Evolutionary conservation across 1,284 basidiomycete genomes (phyloP), one percentile per base, ranked within the genome.

Genomic region (Flammula alnicola): DNA sequence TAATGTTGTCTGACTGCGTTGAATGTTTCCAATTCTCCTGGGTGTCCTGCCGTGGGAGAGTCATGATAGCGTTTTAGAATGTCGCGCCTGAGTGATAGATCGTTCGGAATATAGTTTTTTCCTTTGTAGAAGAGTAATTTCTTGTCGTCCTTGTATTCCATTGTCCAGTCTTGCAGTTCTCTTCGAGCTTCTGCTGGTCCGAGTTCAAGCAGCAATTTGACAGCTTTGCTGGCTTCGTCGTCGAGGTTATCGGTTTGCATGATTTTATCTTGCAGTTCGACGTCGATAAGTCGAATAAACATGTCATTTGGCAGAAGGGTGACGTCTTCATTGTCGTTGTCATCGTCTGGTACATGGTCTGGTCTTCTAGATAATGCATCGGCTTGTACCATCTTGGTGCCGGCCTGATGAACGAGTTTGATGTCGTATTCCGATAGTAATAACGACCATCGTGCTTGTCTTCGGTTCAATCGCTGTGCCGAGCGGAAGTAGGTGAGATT

Each of bases 391-490:
- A 69, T 71, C 10, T 56, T 44, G n/a, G 53, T 55, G 5, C 78
- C 75, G 0, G 75, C 71, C 1, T 57, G 54, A 49, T 78, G 74
- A 0, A 59, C 42, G 1, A 81, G 60, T 0, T 43, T 47, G 47
- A 71, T 71, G 36, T 75, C 54, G 52, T 67, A 78, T 9, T 63
- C 30, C 0, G 67, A 51, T 0, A 82, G 53, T n/a, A 7, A 49
- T 0, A 68, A 43, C 0, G 55, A 55, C 79, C 77, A 83, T 9
- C 72, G 45, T 0, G 71, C 73, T 57, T 80, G 75, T 5, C 68
- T 42, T 1, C 62, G 50, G 22, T 66, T 76, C 0, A 80, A 60
- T 4, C 69, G 63, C 25, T 73, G 63, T 0, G 69, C 49, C 1
- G 57, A 63, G 7, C 51, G 29, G 61, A 72, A 79, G 45, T 75